phyloP scores from a whole-genome alignment of 495 filamentous ascomycete species.

The Xylaria acuta region DNA sequence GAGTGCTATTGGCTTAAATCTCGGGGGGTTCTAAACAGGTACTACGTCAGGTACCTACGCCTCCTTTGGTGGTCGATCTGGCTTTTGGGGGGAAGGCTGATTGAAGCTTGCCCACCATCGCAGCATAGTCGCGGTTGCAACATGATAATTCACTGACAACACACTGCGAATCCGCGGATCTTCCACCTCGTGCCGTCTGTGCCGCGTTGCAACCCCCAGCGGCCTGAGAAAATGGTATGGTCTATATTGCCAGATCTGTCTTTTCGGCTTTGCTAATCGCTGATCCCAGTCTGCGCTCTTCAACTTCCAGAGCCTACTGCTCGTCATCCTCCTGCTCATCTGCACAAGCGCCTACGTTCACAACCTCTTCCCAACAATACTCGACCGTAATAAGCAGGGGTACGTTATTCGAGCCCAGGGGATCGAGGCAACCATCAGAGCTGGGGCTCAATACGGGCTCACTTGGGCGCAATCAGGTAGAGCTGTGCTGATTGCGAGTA shows the following conservation, averaged over 20 bases:
- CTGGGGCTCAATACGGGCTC: neutral
- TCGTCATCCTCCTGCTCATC: constrained; percentile 92
- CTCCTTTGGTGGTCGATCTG: constrained; percentile 9
- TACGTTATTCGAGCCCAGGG: constrained; percentile 46
- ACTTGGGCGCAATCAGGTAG: constrained; percentile 3
- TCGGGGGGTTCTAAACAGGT: constrained; percentile 14
- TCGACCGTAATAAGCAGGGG: constrained; percentile 93
- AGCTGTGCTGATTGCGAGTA: constrained; percentile 13
- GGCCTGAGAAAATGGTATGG: constrained; percentile 16
- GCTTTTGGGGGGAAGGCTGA: constrained; percentile 19
- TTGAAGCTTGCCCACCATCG: constrained; percentile 8
- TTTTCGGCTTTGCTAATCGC: constrained; percentile 37
- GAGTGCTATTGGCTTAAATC: neutral
- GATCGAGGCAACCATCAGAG: neutral
- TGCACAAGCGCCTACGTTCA: constrained; percentile 95
- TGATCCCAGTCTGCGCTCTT: constrained; percentile 83
- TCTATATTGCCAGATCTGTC: neutral
- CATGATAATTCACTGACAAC: neutral
- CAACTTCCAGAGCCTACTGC: constrained; percentile 93
- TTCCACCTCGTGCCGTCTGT: neutral
- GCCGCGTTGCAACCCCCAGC: neutral
- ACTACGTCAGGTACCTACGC: neutral
- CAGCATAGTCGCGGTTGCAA: constrained; percentile 8
- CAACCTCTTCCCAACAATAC: constrained; percentile 85
- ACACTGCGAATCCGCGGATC: neutral